Base-by-base conservation (phyloP, 1,139 yeast genomes). In the Pichia sp. region DNA sequence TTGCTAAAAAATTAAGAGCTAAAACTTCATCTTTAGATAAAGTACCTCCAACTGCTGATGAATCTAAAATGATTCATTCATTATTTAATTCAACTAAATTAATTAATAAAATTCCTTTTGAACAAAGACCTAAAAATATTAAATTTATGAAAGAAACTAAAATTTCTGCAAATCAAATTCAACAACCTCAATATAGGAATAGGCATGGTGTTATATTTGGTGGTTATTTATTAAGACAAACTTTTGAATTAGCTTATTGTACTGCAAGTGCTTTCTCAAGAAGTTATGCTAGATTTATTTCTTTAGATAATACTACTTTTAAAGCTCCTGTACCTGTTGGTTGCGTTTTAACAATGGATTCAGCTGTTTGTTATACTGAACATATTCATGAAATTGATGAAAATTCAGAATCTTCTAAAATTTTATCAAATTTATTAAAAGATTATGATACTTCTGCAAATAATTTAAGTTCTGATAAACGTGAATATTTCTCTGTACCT, bases 111-210 rank as follows among this genome's bases (percentile, higher is more conserved):
- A 14, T 42, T 12, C 39, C 43, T 14, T 11, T 23, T 12, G 48
- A 53, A 21, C 53, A 59, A 26, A 52, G 63, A 39, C 77, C 79
- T 21, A 59, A 64, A 40, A 71, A 73, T 50, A 60, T 79, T 38
- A 64, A 71, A 36, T 75, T 73, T 54, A 84, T 85, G 94, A 71
- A 74, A 44, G 80, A 84, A 49, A 80, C 96, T 1, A 63, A 63
- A 37, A 72, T 84, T 43, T 68, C 72, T 41, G 83, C 94, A 8
- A 84, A 96, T 6, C 70, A 80, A 52, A 79, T 88, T 63, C 89
- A 88, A 93, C 96, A 88, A 64, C 96, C 96, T 2, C 96, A 88
- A 64, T 88, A 86, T 64, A 76, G 96, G 63, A 88, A 88, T 67
- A 76, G 95, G 59, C 96, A 88, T 59, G 84, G 94, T 10, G 86